Base-by-base conservation (phyloP, 2,329 filamentous ascomycete genomes). In the Chaetomiaceae sp. region DNA sequence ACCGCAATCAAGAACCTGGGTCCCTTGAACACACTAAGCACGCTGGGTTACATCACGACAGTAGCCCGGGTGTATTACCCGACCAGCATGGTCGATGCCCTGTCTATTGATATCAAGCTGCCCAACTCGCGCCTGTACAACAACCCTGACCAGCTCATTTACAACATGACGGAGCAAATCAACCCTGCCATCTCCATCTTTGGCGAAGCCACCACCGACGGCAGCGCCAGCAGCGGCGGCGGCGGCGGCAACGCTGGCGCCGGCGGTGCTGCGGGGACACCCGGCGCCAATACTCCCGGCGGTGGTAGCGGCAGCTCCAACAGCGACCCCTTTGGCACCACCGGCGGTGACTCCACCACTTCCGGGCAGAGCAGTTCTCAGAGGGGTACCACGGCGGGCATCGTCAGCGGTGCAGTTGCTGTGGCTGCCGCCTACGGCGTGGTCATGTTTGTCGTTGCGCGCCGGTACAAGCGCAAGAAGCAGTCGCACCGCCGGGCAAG, bases 361-460 rank as follows among this genome's bases (percentile, higher is more conserved):
- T 69, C 70, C 45, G 74, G 75, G 51, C 74, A 80, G 58, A 78
- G 78, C 5, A 73, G 84, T 40, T 79, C 80, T 56, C 73, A 80
- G 63, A 74, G 74, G 62, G 82, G 80, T 37, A 85, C 82, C 30
- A 83, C 79, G 1, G 81, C 79, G 20, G 82, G 80, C 58, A 83
- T 96, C 62, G 88, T 86, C 50, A 77, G 89, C 19, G 89, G 88
- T 62, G 86, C 88, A 21, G 81, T 91, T 27, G 79, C 81, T 38
- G 84, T 90, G 63, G 89, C 88, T 37, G 86, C 85, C 44, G 84
- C 89, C n/a, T 96, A 96, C 60, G 91, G 90, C 64, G 88, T 87
- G 12, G 90, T 89, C 67, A 96, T 96, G 91, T 92, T 96, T 73
- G 84, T 93, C 63, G 82, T 96, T 59, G 91, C 91, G 44, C 85